phyloP scores from a whole-genome alignment of 345 rosid genomes.

The Citrus australasica region DNA sequence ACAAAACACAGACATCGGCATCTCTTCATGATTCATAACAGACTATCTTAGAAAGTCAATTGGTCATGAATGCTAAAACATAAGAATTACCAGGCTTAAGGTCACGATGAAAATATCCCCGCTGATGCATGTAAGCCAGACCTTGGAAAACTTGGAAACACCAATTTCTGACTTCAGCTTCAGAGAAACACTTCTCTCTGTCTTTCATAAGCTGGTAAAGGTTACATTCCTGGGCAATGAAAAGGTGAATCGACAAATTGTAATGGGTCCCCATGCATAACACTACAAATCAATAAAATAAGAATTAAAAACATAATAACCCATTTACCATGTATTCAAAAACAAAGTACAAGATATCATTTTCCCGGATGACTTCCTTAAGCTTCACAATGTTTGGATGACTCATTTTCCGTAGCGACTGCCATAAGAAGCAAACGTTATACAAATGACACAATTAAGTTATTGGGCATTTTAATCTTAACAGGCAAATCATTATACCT shows the following conservation, averaged over 20 bases:
- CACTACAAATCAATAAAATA: not conserved
- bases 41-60: not conserved
- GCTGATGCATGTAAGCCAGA: slow-evolving; percentile 89
- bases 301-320: not conserved
- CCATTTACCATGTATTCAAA: slow-evolving; percentile 87
- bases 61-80: not conserved
- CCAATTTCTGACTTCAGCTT: slow-evolving; percentile 82
- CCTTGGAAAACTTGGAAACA: slow-evolving; percentile 98
- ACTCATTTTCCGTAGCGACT: slow-evolving; percentile 85
- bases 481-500: slow-evolving; percentile 40
- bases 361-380: slow-evolving; percentile 92
- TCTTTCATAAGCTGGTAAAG: slow-evolving; percentile 93
- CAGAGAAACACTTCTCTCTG: slow-evolving; percentile 66
- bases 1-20: not conserved
- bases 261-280: not conserved
- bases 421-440: slow-evolving; percentile 13
- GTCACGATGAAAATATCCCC: slow-evolving; percentile 96
- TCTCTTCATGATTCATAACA: not conserved
- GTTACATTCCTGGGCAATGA: slow-evolving; percentile 64
- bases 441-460: not conserved
- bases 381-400: slow-evolving; percentile 97
- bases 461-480: not conserved
- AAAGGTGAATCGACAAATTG: not conserved
- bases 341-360: slow-evolving; percentile 76
- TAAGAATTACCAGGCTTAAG: slow-evolving; percentile 85